Evolutionary conservation across 805 yeast species (phyloP).

Genomic region (Wickerhamomyces sydowiorum): DNA sequence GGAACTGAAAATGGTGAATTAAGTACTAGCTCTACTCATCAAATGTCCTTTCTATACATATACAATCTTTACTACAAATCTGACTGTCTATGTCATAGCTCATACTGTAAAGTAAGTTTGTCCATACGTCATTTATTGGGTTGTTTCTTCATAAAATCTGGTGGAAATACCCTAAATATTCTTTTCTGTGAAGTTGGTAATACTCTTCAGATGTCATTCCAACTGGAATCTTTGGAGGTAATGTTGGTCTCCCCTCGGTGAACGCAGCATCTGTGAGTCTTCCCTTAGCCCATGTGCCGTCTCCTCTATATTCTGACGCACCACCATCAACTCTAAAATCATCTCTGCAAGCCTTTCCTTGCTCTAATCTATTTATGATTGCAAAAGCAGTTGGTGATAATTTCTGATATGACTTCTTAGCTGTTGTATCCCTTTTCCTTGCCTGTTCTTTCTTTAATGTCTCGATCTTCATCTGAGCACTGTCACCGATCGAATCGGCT

Average conservation of each 20-base stretch:
- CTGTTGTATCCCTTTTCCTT: conserved; percentile 1
- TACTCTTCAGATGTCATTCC: conserved; percentile 21
- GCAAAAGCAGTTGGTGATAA: conserved; percentile 15
- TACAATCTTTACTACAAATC: no score
- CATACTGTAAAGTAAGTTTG: no score
- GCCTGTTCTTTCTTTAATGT: conserved; percentile 2
- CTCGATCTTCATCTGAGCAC: conserved; percentile 1
- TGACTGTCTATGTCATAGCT: no score
- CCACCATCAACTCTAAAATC: conserved; percentile 19
- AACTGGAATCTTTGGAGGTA: conserved; percentile 22
- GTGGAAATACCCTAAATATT: conserved; percentile 10
- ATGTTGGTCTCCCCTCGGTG: conserved; percentile 10
- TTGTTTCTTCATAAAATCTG: neutral
- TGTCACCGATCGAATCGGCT: conserved; percentile 15
- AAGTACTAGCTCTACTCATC: no score
- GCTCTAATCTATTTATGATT: conserved; percentile 15
- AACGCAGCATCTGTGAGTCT: conserved; percentile 13
- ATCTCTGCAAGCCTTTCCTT: conserved; percentile 7
- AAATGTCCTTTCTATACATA: no score
- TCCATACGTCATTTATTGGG: no score
- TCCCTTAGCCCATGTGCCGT: conserved; percentile 19
- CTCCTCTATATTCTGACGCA: conserved; percentile 20
- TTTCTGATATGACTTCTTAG: conserved; percentile 3
- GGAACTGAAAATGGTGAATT: no score
- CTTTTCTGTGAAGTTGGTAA: conserved; percentile 10